Evolutionary conservation across 257 asterid species (phyloP).

Genomic region (Anisodus tanguticus): DNA sequence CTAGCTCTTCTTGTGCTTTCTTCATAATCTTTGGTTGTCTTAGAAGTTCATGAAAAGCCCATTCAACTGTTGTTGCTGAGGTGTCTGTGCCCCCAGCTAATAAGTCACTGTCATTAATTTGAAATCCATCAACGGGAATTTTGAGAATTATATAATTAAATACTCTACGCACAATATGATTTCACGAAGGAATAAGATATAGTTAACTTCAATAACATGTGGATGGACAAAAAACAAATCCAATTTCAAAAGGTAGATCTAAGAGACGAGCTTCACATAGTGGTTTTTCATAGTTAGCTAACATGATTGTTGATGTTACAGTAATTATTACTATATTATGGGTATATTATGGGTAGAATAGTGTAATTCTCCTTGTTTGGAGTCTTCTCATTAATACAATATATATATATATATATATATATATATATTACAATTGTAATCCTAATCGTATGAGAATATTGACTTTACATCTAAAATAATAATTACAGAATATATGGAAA

Average conservation of each 20-base stretch:
- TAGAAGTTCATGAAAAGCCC: constrained; percentile 34
- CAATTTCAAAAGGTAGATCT: constrained; percentile 28
- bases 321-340: too few relatives aligned
- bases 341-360: too few relatives aligned
- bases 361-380: too few relatives aligned
- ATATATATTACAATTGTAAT: too few relatives aligned
- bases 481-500: too few relatives aligned
- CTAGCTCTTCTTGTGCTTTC: constrained; percentile 37
- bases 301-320: too few relatives aligned
- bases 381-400: too few relatives aligned
- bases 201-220: constrained; percentile 40
- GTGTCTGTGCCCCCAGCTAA: constrained; percentile 36
- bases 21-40: constrained; percentile 33
- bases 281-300: neutral
- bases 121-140: neutral
- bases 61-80: constrained; percentile 38
- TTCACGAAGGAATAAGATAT: constrained; percentile 38
- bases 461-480: too few relatives aligned
- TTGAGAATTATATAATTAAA: neutral
- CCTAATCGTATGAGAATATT: too few relatives aligned
- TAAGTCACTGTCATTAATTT: constrained; percentile 22
- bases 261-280: neutral
- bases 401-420: too few relatives aligned
- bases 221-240: constrained; percentile 33
- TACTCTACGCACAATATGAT: neutral